Evolutionary conservation across 139 green algal species (phyloP).

Genomic region (Pseudopediastrum boryanum): DNA sequence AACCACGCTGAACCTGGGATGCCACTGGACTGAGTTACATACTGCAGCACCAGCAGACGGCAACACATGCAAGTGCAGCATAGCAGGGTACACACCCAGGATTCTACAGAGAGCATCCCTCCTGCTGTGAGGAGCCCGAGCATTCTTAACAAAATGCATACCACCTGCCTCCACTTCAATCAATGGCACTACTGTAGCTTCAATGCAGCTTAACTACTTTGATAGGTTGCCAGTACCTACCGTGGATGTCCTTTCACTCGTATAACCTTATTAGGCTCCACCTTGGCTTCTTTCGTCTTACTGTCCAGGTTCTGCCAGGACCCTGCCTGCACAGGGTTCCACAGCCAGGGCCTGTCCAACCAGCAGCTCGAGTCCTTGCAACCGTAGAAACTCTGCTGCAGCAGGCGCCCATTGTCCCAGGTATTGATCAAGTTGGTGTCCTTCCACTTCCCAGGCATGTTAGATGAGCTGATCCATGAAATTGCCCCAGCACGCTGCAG

Average conservation of each 20-base stretch:
- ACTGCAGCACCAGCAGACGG: too few relatives aligned
- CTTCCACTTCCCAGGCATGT: neutral
- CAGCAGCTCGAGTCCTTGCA: constrained; percentile 28
- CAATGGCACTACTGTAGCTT: too few relatives aligned
- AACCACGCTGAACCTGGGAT: too few relatives aligned
- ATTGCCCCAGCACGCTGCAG: constrained; percentile 18
- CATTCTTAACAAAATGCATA: too few relatives aligned
- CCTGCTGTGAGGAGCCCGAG: too few relatives aligned
- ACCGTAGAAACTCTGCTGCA: constrained; percentile 38
- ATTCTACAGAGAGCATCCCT: too few relatives aligned
- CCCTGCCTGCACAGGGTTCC: constrained; percentile 31
- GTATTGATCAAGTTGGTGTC: constrained; percentile 21
- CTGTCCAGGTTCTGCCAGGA: constrained; percentile 15
- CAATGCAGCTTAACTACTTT: too few relatives aligned
- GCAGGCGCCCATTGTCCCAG: constrained; percentile 24
- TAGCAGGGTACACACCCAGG: too few relatives aligned
- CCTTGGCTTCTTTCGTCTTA: neutral
- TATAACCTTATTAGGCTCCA: neutral
- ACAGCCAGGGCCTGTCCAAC: constrained; percentile 27
- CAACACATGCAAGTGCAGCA: too few relatives aligned
- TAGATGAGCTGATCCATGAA: constrained; percentile 22
- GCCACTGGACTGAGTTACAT: too few relatives aligned
- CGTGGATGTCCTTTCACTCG: constrained; percentile 6
- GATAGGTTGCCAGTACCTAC: too few relatives aligned
- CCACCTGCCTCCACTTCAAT: too few relatives aligned